Conservation (phyloP, 345 rosid genomes). For the Gossypium rotundifolium region DNA sequence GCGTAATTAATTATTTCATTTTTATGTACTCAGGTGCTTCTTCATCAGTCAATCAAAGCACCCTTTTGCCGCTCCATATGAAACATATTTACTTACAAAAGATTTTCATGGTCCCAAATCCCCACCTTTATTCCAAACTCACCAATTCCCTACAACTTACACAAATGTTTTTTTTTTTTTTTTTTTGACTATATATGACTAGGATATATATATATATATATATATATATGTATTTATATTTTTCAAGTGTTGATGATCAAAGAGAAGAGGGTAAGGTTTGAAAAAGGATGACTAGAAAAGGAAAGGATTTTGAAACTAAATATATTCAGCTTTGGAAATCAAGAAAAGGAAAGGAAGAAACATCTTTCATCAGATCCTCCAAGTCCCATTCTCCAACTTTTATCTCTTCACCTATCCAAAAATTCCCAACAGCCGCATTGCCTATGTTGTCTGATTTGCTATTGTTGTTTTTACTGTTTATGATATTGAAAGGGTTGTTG, state of each 20-base stretch:
- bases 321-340: slow-evolving; percentile 39
- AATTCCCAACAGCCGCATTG: slow-evolving; percentile 30
- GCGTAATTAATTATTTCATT: slow-evolving; percentile 21
- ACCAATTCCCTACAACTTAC: not conserved
- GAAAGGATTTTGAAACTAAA: not conserved
- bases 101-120: not conserved
- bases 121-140: slow-evolving; percentile 13
- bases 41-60: not conserved
- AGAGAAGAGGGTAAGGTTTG: not conserved
- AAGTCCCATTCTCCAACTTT: slow-evolving; percentile 70
- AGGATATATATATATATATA: not conserved
- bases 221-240: not conserved
- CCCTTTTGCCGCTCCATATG: not conserved
- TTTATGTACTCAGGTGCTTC: not conserved
- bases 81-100: slow-evolving; percentile 8
- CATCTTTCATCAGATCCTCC: slow-evolving; percentile 75
- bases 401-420: slow-evolving; percentile 48
- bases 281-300: not conserved
- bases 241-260: not conserved
- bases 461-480: slow-evolving; percentile 8
- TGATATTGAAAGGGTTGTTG: slow-evolving; percentile 10
- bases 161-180: not conserved
- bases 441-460: slow-evolving; percentile 18
- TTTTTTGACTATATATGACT: not conserved
- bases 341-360: slow-evolving; percentile 53